Evolutionary conservation across 352 stramenopile species (phyloP).

Genomic region (Globisporangium apiculatum): DNA sequence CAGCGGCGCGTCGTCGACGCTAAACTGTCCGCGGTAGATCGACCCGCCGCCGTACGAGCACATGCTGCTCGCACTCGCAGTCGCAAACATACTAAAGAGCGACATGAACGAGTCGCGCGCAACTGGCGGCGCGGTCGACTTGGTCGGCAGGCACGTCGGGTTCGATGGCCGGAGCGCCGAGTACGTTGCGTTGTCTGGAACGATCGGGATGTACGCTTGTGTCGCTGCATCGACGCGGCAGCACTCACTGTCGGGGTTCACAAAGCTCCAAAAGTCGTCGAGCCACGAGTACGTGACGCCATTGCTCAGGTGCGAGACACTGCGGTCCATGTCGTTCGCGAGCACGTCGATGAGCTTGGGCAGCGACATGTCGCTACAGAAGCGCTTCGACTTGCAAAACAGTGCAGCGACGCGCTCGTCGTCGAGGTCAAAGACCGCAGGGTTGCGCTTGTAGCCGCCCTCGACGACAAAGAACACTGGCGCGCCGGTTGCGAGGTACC

Average conservation of each 20-base stretch:
- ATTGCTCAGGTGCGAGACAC: slow-evolving; percentile 39
- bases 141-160: slow-evolving; percentile 32
- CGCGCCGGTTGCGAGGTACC: slow-evolving; percentile 34
- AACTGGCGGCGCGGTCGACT: slow-evolving; percentile 26
- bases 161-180: slow-evolving; percentile 12
- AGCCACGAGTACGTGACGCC: slow-evolving; percentile 59
- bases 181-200: slow-evolving; percentile 26
- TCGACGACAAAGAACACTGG: slow-evolving; percentile 72
- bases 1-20: slow-evolving; percentile 47
- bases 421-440: slow-evolving; percentile 24
- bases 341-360: slow-evolving; percentile 52
- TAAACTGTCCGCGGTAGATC: slow-evolving; percentile 63
- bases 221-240: slow-evolving; percentile 41
- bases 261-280: slow-evolving; percentile 71
- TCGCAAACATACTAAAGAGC: slow-evolving; percentile 64
- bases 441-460: slow-evolving; percentile 44
- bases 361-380: slow-evolving; percentile 49
- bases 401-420: slow-evolving; percentile 26
- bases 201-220: slow-evolving; percentile 33
- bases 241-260: slow-evolving; percentile 52
- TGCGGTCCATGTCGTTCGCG: slow-evolving; percentile 21
- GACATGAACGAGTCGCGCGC: slow-evolving; percentile 54
- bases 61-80: slow-evolving; percentile 26
- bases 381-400: slow-evolving; percentile 54
- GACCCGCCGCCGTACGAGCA: slow-evolving; percentile 56